Conservation (phyloP, 140 eudicot species). For the Anethum foeniculum region DNA sequence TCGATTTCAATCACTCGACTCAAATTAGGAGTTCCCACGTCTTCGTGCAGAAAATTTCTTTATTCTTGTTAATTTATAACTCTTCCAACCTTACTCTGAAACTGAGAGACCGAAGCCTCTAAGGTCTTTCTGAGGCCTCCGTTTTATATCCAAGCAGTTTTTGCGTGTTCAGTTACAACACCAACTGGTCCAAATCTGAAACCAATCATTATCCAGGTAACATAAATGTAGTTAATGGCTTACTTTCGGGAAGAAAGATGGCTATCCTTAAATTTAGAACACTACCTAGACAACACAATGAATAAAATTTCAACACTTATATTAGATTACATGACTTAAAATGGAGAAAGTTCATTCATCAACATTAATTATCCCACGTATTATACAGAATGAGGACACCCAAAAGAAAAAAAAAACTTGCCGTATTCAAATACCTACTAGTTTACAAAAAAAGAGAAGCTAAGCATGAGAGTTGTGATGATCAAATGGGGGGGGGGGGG, state of each 20-base stretch:
- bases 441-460: not conserved
- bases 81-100: not conserved
- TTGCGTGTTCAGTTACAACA: not conserved
- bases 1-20: not conserved
- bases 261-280: not conserved
- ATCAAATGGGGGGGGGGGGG: not conserved
- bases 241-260: not conserved
- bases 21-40: not conserved
- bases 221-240: not conserved
- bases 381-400: not conserved
- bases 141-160: not conserved
- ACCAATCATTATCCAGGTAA: not conserved
- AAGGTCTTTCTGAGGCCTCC: not conserved
- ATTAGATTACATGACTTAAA: not conserved
- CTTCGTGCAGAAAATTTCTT: too few relatives aligned
- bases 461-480: not conserved
- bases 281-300: not conserved
- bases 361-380: not conserved
- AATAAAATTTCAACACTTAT: not conserved
- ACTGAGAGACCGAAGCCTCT: not conserved
- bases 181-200: not conserved
- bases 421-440: not conserved
- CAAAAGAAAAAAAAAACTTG: not conserved
- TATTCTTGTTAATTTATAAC: too few relatives aligned
- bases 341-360: not conserved